A percentile compares a stretch with the other conserved stretches of the same genome.
Conservation (phyloP, 495 filamentous ascomycete species). For the Trichocladium uniseriatum region DNA sequence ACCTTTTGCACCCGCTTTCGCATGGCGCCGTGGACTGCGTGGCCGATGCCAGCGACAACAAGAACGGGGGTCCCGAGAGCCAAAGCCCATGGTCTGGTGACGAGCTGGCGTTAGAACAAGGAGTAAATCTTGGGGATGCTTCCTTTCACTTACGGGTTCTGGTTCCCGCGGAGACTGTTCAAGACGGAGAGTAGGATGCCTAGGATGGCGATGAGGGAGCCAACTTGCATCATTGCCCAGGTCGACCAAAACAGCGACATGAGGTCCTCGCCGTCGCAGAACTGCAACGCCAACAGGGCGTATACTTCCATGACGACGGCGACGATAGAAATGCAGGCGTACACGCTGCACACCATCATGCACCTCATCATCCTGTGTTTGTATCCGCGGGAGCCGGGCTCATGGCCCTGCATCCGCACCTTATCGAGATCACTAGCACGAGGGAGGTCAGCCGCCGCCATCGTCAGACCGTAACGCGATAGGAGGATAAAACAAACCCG, state of each 20-base stretch:
- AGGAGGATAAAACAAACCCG: constrained; percentile 21
- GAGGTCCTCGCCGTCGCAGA: constrained; percentile 42
- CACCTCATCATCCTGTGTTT: constrained; percentile 21
- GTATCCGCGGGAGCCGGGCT: constrained; percentile 17
- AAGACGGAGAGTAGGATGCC: constrained; percentile 35
- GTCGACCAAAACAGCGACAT: constrained; percentile 41
- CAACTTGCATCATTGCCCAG: constrained; percentile 40
- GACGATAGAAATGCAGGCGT: constrained; percentile 25
- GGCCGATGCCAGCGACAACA: constrained; percentile 36
- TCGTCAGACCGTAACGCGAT: background rate
- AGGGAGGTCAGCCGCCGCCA: background rate
- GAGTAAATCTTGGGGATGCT: too few relatives aligned
- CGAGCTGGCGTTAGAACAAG: too few relatives aligned
- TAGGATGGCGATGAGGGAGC: constrained; percentile 40
- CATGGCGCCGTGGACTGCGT: constrained; percentile 30
- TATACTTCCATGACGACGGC: constrained; percentile 36
- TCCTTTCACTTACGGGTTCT: constrained; percentile 29
- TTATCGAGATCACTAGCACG: constrained; percentile 15
- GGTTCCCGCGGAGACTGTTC: constrained; percentile 29
- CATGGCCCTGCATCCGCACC: constrained; percentile 13
- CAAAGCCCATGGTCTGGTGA: constrained; percentile 36
- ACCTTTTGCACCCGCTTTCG: constrained; percentile 20
- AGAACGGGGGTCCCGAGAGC: constrained; percentile 43
- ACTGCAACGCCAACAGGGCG: constrained; percentile 34
- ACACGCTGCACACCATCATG: constrained; percentile 26